Percentiles rank a stretch among this genome's conserved stretches.
Evolutionary conservation across 225 moss, liverwort and hornwort species (phyloP).

Genomic region (Marchantia polymorpha): DNA sequence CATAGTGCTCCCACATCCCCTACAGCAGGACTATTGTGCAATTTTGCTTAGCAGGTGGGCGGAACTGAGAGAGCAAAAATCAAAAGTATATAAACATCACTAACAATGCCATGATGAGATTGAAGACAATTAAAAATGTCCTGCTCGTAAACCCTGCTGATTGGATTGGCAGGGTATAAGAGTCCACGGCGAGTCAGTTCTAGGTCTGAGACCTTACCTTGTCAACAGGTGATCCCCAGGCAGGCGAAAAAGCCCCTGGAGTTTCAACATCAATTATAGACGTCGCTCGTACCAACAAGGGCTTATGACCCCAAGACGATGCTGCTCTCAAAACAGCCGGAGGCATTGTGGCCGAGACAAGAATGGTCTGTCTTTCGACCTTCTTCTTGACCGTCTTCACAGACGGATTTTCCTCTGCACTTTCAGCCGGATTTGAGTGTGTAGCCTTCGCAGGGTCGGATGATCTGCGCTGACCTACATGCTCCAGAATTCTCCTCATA

Average conservation of each 20-base stretch:
- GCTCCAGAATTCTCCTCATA: constrained; percentile 96
- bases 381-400: constrained; percentile 41
- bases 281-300: constrained; percentile 81
- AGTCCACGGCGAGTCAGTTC: neutral
- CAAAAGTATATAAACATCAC: no score
- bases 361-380: constrained; percentile 88
- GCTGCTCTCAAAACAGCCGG: constrained; percentile 85
- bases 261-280: constrained; percentile 76
- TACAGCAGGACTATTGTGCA: no score
- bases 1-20: no score
- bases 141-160: no score
- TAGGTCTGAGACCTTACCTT: constrained; percentile 23
- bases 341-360: constrained; percentile 99
- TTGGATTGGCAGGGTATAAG: no score
- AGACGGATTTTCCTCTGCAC: neutral
- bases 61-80: no score
- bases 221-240: constrained; percentile 16
- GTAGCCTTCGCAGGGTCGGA: neutral
- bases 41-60: no score
- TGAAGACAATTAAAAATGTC: no score
- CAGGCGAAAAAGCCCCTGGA: constrained; percentile 31
- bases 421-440: neutral
- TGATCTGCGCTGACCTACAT: constrained; percentile 79
- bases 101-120: no score
- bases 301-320: constrained; percentile 83